These are phyloP conservation scores for Candida glucosophila DNA, from an alignment of 1,139 yeast species.

Conservation along the genomic window DNA sequence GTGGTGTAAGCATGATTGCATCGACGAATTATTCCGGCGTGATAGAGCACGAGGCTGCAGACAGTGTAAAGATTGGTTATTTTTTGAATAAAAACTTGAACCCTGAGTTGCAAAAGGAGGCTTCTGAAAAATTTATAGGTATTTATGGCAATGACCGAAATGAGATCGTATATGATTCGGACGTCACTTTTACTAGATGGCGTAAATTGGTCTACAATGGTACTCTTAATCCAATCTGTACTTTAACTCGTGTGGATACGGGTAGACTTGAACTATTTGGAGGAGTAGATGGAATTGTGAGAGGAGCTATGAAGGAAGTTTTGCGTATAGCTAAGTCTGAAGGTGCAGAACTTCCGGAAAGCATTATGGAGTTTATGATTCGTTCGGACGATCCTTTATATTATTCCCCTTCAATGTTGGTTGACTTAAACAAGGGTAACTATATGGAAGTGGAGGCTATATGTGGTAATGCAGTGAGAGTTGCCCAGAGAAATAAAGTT, in stretches of 20 bases:
- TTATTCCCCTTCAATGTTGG: conserved; percentile 57
- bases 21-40: conserved; percentile 10
- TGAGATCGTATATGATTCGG: conserved; percentile 1
- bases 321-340: conserved; percentile 47
- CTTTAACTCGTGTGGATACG: conserved; percentile 33
- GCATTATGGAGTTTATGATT: conserved; percentile 35
- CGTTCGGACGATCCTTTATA: conserved; percentile 46
- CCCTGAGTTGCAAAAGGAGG: conserved; percentile 2
- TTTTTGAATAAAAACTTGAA: conserved; percentile 5
- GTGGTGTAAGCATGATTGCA: conserved; percentile 14
- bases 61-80: conserved; percentile 7
- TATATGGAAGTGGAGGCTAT: conserved; percentile 56
- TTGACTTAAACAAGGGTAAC: conserved; percentile 53
- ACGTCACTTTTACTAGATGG: conserved; percentile 49
- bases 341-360: conserved; percentile 5
- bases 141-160: conserved; percentile 10
- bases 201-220: conserved; percentile 64
- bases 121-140: conserved; percentile 9
- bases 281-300: conserved; percentile 30
- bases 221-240: conserved; percentile 47
- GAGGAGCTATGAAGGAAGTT: conserved; percentile 25
- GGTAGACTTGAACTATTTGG: conserved; percentile 43
- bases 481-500: conserved; percentile 33
- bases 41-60: conserved; percentile 18
- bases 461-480: conserved; percentile 50